Conservation (phyloP, 2,329 filamentous ascomycete species). For the Colletotrichum scovillei region DNA sequence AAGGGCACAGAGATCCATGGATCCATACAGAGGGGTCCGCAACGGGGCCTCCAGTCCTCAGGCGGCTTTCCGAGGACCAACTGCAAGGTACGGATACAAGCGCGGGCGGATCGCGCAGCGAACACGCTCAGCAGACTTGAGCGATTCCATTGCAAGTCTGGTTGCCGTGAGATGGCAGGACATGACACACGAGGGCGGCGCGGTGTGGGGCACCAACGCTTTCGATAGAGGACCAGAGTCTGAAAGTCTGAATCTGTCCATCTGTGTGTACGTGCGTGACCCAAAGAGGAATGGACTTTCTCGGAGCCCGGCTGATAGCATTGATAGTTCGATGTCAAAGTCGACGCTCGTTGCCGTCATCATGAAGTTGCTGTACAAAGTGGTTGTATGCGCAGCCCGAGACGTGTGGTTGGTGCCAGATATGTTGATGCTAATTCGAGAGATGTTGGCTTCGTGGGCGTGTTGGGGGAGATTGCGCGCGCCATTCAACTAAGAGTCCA, state of each 20-base stretch:
- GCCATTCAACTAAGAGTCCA: background rate
- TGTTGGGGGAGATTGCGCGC: background rate
- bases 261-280: background rate
- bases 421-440: conserved; percentile 1
- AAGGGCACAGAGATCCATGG: background rate
- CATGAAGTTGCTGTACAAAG: background rate
- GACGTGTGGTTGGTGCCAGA: background rate
- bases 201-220: background rate
- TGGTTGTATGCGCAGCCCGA: background rate
- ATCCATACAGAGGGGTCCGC: background rate
- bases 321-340: background rate
- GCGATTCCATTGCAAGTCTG: background rate
- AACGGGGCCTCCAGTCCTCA: background rate
- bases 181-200: conserved; percentile 14
- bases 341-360: background rate
- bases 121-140: background rate
- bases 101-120: background rate
- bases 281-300: background rate
- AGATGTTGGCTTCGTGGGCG: conserved; percentile 1
- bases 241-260: background rate
- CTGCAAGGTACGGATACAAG: background rate
- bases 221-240: background rate
- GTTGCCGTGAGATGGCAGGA: conserved; percentile 5
- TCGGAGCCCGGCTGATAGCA: background rate
- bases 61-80: background rate